A percentile compares a stretch with the other conserved stretches of the same genome.
These are phyloP conservation scores for Russula virescens DNA, from an alignment of 768 basidiomycete genomes.

Conservation along the genomic window DNA sequence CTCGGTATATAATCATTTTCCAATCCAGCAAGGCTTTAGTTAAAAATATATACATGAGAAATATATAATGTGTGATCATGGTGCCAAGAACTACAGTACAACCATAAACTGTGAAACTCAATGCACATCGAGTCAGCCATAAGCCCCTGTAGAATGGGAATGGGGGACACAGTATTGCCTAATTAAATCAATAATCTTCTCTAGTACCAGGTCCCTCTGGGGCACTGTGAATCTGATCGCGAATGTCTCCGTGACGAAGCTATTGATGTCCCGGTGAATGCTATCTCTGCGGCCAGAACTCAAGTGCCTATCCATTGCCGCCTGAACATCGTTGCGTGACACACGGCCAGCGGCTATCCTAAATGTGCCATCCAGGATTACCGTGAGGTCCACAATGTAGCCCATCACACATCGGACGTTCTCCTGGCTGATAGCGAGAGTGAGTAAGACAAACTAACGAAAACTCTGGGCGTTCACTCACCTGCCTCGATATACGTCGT, in stretches of 20 bases:
- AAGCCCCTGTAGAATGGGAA: not conserved
- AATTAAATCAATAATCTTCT: constrained; percentile 15
- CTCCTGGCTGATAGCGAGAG: not conserved
- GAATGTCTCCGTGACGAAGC: not conserved
- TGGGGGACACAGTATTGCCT: not conserved
- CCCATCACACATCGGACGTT: constrained; percentile 8
- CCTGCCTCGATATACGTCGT: not conserved
- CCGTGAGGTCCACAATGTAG: constrained; percentile 10
- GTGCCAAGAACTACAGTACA: too few relatives aligned
- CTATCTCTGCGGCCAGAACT: not conserved
- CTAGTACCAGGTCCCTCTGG: constrained; percentile 5
- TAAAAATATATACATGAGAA: not conserved
- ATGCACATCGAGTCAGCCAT: not conserved
- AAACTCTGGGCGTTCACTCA: not conserved
- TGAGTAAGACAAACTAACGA: not conserved
- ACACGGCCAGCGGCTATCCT: not conserved
- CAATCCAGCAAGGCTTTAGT: too few relatives aligned
- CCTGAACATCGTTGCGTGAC: not conserved
- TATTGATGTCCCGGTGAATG: not conserved
- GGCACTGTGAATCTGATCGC: not conserved
- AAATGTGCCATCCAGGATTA: not conserved
- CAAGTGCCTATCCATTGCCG: not conserved
- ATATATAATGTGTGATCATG: not conserved
- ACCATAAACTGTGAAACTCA: not conserved
- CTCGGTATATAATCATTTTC: too few relatives aligned